Conservation (phyloP, 176 grass and related monocot genomes). For the Alloteropsis semialata region DNA sequence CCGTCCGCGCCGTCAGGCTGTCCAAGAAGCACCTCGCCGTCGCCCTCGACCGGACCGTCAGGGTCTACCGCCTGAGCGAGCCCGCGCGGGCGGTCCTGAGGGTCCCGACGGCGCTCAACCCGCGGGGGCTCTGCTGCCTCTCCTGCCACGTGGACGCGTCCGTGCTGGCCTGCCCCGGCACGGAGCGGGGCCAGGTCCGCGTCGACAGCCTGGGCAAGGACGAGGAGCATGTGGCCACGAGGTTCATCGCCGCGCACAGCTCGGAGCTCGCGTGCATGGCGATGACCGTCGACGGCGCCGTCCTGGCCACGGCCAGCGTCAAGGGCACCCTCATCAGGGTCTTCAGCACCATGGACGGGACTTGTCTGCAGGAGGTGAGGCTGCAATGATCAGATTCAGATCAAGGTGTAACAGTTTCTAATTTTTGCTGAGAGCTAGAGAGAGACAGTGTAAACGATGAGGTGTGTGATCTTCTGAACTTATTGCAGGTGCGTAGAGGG, state of each 20-base stretch:
- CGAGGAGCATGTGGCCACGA: constrained; percentile 15
- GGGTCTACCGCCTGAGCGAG: constrained; percentile 42
- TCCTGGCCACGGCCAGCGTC: constrained; percentile 69
- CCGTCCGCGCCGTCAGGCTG: constrained; percentile 46
- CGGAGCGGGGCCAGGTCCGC: constrained; percentile 41
- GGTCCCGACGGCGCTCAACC: constrained; percentile 51
- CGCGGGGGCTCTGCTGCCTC: constrained; percentile 63
- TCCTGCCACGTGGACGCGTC: constrained; percentile 39
- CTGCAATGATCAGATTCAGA: background rate
- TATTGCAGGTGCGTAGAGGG: constrained; percentile 69
- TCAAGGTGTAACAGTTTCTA: background rate
- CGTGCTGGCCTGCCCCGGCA: constrained; percentile 57
- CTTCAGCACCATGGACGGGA: constrained; percentile 68
- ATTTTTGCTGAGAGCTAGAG: background rate
- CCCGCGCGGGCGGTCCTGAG: constrained; percentile 28
- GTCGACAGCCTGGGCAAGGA: constrained; percentile 39
- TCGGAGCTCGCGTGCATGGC: constrained; percentile 58
- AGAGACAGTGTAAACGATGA: background rate
- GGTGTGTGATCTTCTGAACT: background rate
- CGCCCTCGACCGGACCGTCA: constrained; percentile 48
- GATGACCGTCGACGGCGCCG: constrained; percentile 52
- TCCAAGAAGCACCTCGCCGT: constrained; percentile 42
- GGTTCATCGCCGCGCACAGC: constrained; percentile 56
- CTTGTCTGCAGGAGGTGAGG: constrained; percentile 77
- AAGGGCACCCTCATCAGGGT: constrained; percentile 88